phyloP scores from a whole-genome alignment of 331 rosid species.

The Acacia pycnantha region DNA sequence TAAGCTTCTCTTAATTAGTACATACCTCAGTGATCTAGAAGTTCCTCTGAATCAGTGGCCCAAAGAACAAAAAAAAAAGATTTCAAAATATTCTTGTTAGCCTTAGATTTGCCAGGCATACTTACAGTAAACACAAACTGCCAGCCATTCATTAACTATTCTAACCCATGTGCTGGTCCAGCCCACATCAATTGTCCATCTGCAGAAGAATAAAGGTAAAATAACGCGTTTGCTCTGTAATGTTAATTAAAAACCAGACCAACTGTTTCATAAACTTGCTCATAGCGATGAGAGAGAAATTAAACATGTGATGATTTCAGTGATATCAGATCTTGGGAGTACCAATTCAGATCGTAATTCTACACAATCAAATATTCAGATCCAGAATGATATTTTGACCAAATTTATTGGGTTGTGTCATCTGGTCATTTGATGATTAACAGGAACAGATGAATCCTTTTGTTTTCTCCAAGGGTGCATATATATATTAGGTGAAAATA shows the following conservation, averaged over 20 bases:
- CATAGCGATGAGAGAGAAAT: not conserved
- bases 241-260: not conserved
- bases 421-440: no score
- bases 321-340: not conserved
- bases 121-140: slow-evolving; percentile 92
- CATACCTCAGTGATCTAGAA: not conserved
- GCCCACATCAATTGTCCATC: slow-evolving; percentile 98
- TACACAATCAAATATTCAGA: no score
- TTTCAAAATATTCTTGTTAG: not conserved
- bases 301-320: not conserved
- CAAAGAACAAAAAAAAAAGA: no score
- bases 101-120: not conserved
- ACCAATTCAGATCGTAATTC: no score
- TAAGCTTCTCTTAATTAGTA: not conserved
- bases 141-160: slow-evolving; percentile 92
- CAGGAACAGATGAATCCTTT: not conserved
- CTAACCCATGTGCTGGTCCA: slow-evolving; percentile 99
- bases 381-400: not conserved
- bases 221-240: not conserved
- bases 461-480: not conserved
- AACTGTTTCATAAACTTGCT: not conserved
- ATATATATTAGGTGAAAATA: not conserved
- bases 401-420: not conserved
- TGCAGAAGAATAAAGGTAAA: slow-evolving; percentile 29
- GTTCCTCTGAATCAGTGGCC: not conserved